A percentile compares a stretch with the other conserved stretches of the same genome.
phyloP scores from a whole-genome alignment of 2,329 filamentous ascomycete genomes.

The Cytospora piceicola region DNA sequence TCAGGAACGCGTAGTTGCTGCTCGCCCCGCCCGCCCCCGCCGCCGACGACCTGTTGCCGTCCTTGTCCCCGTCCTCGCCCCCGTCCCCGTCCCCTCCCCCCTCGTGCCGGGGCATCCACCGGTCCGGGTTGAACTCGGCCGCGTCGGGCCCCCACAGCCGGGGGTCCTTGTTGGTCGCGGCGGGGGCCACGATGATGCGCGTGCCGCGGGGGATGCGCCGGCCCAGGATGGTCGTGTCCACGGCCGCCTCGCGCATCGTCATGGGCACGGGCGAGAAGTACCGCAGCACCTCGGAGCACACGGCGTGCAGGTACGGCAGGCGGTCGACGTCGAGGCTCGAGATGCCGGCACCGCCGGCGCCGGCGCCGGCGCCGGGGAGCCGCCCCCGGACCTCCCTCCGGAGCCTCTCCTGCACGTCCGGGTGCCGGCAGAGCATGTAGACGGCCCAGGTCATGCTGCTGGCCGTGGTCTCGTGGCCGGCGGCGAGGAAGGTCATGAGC shows the following conservation, averaged over 20 bases:
- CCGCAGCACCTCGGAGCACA: slow-evolving; percentile 78
- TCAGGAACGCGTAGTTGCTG: slow-evolving; percentile 78
- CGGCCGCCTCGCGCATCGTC: slow-evolving; percentile 67
- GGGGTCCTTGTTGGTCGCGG: slow-evolving; percentile 71
- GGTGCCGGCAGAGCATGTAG: slow-evolving; percentile 69
- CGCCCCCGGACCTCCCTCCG: slow-evolving; percentile 68
- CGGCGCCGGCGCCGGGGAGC: slow-evolving; percentile 49
- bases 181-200: slow-evolving; percentile 64
- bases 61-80: no score
- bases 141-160: slow-evolving; percentile 79
- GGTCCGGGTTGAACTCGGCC: slow-evolving; percentile 74
- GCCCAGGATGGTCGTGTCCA: slow-evolving; percentile 68
- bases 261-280: slow-evolving; percentile 72
- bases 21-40: slow-evolving; percentile 73
- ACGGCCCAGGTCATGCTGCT: slow-evolving; percentile 75
- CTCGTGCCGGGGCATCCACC: slow-evolving; percentile 63
- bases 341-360: slow-evolving; percentile 43
- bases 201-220: slow-evolving; percentile 72
- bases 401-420: slow-evolving; percentile 66
- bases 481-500: slow-evolving; percentile 87
- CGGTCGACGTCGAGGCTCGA: slow-evolving; percentile 66
- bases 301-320: slow-evolving; percentile 78
- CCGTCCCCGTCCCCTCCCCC: no score
- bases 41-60: slow-evolving; percentile 53
- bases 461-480: slow-evolving; percentile 80